Evolutionary conservation across 331 rosid genomes (phyloP), one percentile per base, ranked within the genome.

Genomic region (Telfairia occidentalis): DNA sequence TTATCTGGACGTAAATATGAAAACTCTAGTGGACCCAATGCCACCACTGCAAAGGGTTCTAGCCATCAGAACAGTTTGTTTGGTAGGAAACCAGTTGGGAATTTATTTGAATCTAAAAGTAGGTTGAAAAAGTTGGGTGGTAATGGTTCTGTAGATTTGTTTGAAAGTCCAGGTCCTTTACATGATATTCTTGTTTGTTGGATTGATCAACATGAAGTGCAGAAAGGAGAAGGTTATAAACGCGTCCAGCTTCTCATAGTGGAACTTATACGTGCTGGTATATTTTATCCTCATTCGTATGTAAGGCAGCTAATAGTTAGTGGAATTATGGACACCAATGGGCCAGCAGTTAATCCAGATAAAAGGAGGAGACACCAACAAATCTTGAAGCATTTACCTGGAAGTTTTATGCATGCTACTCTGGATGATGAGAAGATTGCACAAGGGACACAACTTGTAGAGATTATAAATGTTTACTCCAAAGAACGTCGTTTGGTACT

Each of bases 141-240:
- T 54, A 50, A 71, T 72, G 80, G 83, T 71, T 78, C 73, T 0
- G 72, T 85, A 30, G 83, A 76, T 57, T 57, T 89, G 65, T 88
- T 87, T 80, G 97, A 92, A 73, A 92, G 99, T 82, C 97, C 97
- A 2, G 97, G 99, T 71, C 91, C 97, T 37, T 90, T 95, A 6
- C 99, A 95, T 73, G 97, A 95, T 85, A 85, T 90, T 78, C 73
- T 95, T 72, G 97, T 92, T 29, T 90, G 97, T 85, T 95, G 99
- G 99, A 90, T 95, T 81, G 99, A 95, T 86, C 99, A 95, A 79
- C 97, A 95, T 87, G 95, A 83, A 50, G 88, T 89, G 78, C 89
- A 82, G 59, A 90, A 89, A 82, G 89, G 96, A 73, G 96, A 89
- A 85, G 99, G 97, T 75, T 85, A 80, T 79, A 86, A 90, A 67